A percentile compares a stretch with the other conserved stretches of the same genome.
Evolutionary conservation across 495 filamentous ascomycete genomes (phyloP).

Genomic region (Hypoxylon fuscum): DNA sequence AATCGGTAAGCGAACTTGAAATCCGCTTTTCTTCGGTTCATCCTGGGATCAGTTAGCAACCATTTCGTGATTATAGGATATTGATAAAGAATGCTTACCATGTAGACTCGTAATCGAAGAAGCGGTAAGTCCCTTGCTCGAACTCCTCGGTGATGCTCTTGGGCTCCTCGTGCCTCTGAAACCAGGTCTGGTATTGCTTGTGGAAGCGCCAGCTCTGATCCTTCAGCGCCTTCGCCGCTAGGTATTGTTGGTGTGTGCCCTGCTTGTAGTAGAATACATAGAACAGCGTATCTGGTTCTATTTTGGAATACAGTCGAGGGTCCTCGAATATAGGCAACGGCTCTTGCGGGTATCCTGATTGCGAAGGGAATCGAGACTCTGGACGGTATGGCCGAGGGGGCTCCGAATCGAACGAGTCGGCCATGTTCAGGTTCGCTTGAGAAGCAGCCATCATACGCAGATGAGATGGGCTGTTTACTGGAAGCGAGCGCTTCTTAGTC

Average conservation of each 20-base stretch:
- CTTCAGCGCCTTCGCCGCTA: constrained; percentile 95
- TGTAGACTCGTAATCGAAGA: constrained; percentile 99
- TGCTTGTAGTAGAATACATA: constrained; percentile 99
- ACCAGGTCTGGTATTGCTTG: constrained; percentile 99
- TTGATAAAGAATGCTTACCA: constrained; percentile 69
- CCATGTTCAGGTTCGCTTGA: constrained; percentile 68
- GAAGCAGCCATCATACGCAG: constrained; percentile 78
- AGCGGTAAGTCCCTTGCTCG: constrained; percentile 97
- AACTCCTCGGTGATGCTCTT: constrained; percentile 98
- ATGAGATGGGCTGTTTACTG: constrained; percentile 67
- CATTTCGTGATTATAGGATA: background rate
- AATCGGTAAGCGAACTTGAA: constrained; percentile 99
- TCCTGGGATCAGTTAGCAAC: constrained; percentile 67
- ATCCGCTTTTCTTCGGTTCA: constrained; percentile 98
- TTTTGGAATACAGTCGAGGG: constrained; percentile 81
- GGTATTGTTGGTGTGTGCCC: constrained; percentile 92
- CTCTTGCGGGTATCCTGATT: constrained; percentile 90
- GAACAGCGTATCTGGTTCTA: constrained; percentile 96
- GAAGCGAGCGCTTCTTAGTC: constrained; percentile 71
- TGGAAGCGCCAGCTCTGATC: constrained; percentile 98
- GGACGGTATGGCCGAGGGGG: constrained; percentile 85
- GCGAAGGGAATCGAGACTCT: constrained; percentile 69
- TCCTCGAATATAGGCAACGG: constrained; percentile 90
- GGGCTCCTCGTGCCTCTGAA: constrained; percentile 96
- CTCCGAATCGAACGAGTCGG: constrained; percentile 77